These are phyloP conservation scores for Marsdenia floribunda DNA, from an alignment of 257 asterid species.

Conservation along the genomic window DNA sequence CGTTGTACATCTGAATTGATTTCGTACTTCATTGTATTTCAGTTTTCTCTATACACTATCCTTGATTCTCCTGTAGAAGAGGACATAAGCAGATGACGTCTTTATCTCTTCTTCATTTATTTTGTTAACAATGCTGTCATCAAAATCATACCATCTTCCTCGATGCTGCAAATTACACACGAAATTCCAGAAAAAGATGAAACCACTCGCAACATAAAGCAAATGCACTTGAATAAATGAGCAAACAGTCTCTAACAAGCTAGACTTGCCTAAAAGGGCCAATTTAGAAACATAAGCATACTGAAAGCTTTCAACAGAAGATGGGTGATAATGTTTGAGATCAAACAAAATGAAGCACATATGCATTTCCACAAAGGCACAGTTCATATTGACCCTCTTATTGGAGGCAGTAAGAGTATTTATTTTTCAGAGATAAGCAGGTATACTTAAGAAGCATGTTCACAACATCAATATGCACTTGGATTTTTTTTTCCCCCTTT, in stretches of 20 bases:
- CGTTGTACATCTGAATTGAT: background rate
- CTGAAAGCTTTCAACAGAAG: background rate
- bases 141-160: constrained; percentile 59
- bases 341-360: background rate
- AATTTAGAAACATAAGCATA: background rate
- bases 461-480: background rate
- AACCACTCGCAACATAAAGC: background rate
- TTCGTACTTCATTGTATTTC: background rate
- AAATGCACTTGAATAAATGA: background rate
- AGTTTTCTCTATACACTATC: constrained; percentile 3
- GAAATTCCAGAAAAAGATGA: background rate
- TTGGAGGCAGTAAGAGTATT: background rate
- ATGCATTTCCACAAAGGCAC: background rate
- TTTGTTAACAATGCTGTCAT: constrained; percentile 43
- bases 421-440: background rate
- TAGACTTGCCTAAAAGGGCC: background rate
- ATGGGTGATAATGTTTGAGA: background rate
- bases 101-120: constrained; percentile 41
- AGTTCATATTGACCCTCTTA: background rate
- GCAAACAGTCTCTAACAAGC: background rate
- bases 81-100: constrained; percentile 64
- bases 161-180: constrained; percentile 43
- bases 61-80: constrained; percentile 59
- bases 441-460: background rate
- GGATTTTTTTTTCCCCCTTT: too few relatives aligned